Conservation (phyloP, 2,329 filamentous ascomycete genomes). For the Diplodia intermedia region DNA sequence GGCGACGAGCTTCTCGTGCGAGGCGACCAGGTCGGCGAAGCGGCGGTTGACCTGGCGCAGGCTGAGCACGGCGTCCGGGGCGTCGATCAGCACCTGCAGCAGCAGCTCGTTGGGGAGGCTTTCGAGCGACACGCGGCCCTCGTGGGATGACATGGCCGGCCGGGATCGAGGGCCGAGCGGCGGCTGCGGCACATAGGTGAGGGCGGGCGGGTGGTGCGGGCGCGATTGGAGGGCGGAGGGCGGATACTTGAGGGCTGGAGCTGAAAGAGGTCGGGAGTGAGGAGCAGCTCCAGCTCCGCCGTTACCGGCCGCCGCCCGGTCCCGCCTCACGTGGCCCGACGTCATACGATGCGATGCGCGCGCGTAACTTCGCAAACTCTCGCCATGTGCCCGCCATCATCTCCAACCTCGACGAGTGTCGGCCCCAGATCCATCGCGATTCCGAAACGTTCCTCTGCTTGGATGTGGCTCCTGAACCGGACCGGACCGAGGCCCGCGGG, state of each 20-base stretch:
- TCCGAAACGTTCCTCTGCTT: not conserved
- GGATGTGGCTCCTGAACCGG: not conserved
- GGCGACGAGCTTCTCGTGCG: slow-evolving; percentile 30
- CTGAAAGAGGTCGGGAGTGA: not conserved
- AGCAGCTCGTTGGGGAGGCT: slow-evolving; percentile 31
- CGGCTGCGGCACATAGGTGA: not conserved
- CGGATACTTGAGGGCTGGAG: slow-evolving; percentile 13
- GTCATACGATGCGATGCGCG: slow-evolving; percentile 3
- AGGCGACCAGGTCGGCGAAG: slow-evolving; percentile 21
- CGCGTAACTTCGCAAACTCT: not conserved
- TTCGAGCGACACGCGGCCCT: slow-evolving; percentile 15
- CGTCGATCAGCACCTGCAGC: slow-evolving; percentile 22
- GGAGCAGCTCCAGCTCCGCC: not conserved
- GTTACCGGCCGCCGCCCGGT: slow-evolving; percentile 14
- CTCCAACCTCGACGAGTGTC: not conserved
- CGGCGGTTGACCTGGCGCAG: slow-evolving; percentile 30
- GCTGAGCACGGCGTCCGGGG: slow-evolving; percentile 21
- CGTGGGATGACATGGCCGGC: slow-evolving; percentile 22
- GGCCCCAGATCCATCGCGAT: not conserved
- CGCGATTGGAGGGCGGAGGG: not conserved
- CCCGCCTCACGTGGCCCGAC: slow-evolving; percentile 20
- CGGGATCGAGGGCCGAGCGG: not conserved
- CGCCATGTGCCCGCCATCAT: not conserved
- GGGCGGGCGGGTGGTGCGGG: not conserved
- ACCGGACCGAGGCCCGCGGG: slow-evolving; percentile 12